These are phyloP conservation scores for Hansenula anomala DNA, from an alignment of 1,139 yeast species.

Conservation along the genomic window DNA sequence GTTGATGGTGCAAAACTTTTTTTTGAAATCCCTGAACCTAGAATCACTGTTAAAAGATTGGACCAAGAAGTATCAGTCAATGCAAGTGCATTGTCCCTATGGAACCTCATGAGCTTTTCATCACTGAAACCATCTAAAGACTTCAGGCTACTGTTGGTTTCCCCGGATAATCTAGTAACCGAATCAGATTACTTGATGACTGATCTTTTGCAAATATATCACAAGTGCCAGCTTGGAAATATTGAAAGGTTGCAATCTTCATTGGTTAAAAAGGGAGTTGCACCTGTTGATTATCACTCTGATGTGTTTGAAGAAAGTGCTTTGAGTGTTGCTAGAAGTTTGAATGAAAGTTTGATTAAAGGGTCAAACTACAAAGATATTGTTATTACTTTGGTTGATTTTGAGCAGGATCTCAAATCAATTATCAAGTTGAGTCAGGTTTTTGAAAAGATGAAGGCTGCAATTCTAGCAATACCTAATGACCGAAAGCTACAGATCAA, in stretches of 20 bases:
- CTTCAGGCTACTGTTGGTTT: constrained; percentile 48
- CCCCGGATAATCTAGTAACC: constrained; percentile 26
- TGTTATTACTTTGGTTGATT: constrained; percentile 26
- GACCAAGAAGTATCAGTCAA: constrained; percentile 28
- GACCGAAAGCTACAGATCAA: constrained; percentile 44
- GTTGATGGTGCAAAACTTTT: constrained; percentile 5
- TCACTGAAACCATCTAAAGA: constrained; percentile 48
- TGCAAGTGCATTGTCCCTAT: constrained; percentile 36
- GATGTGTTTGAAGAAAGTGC: constrained; percentile 1
- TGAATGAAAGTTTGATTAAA: constrained; percentile 4
- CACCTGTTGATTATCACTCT: constrained; percentile 2
- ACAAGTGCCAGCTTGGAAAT: constrained; percentile 44
- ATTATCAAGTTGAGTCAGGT: constrained; percentile 43
- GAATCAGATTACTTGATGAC: constrained; percentile 33
- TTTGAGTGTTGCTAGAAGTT: neutral
- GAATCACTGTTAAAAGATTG: constrained; percentile 26
- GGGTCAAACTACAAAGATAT: constrained; percentile 13
- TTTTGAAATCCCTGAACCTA: constrained; percentile 29
- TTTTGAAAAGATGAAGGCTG: constrained; percentile 41
- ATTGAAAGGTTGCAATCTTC: constrained; percentile 14
- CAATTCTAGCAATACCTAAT: constrained; percentile 36
- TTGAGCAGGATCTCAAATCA: constrained; percentile 33
- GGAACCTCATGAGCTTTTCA: constrained; percentile 53
- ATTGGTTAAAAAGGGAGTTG: constrained; percentile 6
- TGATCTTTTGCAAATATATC: constrained; percentile 38